Conservation (phyloP, 2,329 filamentous ascomycete genomes). For the Aspergillus hiratsukae region DNA sequence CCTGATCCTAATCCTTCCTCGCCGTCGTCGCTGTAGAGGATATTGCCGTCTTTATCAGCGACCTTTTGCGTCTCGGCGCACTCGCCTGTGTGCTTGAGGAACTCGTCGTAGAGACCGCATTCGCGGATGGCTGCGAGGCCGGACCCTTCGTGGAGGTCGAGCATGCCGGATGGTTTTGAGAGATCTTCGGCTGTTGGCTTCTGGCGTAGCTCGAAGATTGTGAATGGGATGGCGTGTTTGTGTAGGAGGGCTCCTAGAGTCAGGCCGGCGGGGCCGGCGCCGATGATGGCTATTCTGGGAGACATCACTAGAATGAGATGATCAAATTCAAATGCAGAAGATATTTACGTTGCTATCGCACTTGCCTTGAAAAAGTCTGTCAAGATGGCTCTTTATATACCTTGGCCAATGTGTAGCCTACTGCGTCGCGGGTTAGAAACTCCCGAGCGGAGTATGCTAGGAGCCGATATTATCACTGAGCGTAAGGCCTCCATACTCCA, state of each 20-base stretch:
- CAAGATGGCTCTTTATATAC: too few relatives aligned
- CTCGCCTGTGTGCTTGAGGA: conserved; percentile 18
- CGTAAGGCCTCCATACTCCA: too few relatives aligned
- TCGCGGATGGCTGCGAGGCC: conserved; percentile 21
- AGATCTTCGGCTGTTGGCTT: conserved; percentile 20
- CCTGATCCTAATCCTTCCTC: conserved; percentile 6
- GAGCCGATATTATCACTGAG: too few relatives aligned
- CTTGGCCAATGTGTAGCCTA: too few relatives aligned
- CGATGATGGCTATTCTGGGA: not conserved
- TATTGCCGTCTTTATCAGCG: conserved; percentile 13
- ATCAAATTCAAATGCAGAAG: too few relatives aligned
- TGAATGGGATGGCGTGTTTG: conserved; percentile 16
- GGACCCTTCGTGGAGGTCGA: conserved; percentile 26
- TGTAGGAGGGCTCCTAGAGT: conserved; percentile 21
- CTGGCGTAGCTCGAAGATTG: conserved; percentile 27
- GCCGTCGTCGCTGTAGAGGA: conserved; percentile 12
- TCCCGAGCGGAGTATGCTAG: too few relatives aligned
- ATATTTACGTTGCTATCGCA: too few relatives aligned
- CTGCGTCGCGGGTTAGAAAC: too few relatives aligned
- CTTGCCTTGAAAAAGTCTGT: too few relatives aligned
- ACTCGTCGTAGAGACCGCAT: conserved; percentile 20
- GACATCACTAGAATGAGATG: too few relatives aligned
- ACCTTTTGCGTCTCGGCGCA: conserved; percentile 19
- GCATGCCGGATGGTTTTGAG: conserved; percentile 18
- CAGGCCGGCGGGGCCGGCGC: conserved; percentile 30